Evolutionary conservation across 257 asterid genomes (phyloP), one percentile per base, ranked within the genome.

Genomic region (Nicotiana paniculata): DNA sequence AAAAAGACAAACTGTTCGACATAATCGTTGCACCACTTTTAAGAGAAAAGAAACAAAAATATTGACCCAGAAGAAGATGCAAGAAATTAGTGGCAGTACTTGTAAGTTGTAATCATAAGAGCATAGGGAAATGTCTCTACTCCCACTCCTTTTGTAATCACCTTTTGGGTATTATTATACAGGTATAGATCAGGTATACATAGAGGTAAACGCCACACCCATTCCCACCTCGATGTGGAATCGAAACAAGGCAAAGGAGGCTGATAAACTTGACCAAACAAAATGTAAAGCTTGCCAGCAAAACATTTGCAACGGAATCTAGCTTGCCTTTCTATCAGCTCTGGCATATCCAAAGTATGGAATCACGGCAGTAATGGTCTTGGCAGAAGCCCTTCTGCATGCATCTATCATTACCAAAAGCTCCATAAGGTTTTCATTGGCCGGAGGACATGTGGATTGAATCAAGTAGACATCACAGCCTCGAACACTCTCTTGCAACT

Each of bases 291-390:
- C 30, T 57, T 39, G 61, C 74, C 57, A 55, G 26, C 33, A 43
- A 59, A 58, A 32, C 59, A 53, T 18, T 21, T 43, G 83, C 48
- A 77, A 83, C 4, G 66, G 46, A 61, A 79, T 83, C 66, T 53
- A 79, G 28, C 84, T 68, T 82, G 86, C 98, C 98, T 94, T 94
- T 78, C 98, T 89, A 86, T 94, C 98, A 79, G 98, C 97, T 86
- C 98, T 90, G 66, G 97, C 97, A 91, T 94, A 94, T 85, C 98
- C 98, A 81, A 94, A 94, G 87, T 94, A 94, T 17, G 98, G 98
- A 82, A 91, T 90, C 82, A 94, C 98, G 6, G 97, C 97, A 53
- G 98, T 94, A 69, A 94, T 88, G 77, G 86, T 94, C 88, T 93
- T 94, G 15, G 98, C 98, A 26, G 97, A 94, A 81, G 98, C 98